phyloP scores from a whole-genome alignment of 2,329 filamentous ascomycete genomes.

The Zarea fungicola region DNA sequence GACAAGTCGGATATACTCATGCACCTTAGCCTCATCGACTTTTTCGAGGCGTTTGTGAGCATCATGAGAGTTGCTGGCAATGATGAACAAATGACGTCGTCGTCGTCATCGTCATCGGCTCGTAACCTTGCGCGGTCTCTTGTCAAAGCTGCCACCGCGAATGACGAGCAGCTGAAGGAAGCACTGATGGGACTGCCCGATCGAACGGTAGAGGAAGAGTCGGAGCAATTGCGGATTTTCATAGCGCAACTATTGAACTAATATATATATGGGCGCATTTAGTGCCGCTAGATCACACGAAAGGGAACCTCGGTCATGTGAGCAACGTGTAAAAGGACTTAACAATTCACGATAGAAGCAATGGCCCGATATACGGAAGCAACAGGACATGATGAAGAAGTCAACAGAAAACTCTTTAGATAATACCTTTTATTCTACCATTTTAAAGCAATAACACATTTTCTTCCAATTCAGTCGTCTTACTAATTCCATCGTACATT shows the following conservation, averaged over 20 bases:
- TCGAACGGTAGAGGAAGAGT: constrained; percentile 46
- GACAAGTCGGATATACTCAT: constrained; percentile 45
- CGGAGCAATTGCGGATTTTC: constrained; percentile 41
- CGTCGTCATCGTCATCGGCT: constrained; percentile 14
- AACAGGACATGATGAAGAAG: too few species aligned
- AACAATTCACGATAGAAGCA: too few species aligned
- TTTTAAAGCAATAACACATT: not conserved
- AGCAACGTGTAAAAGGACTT: too few species aligned
- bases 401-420: too few species aligned
- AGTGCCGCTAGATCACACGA: too few species aligned
- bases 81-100: constrained; percentile 28
- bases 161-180: constrained; percentile 33
- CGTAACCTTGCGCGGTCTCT: constrained; percentile 20
- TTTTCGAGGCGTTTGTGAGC: constrained; percentile 46
- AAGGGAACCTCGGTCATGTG: too few species aligned
- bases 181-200: constrained; percentile 41
- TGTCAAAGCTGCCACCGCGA: constrained; percentile 34
- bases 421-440: too few species aligned
- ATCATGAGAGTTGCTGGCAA: constrained; percentile 40
- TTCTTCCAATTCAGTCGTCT: too few species aligned
- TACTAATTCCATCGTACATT: too few species aligned
- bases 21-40: constrained; percentile 47
- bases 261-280: too few species aligned
- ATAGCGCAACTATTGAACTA: constrained; percentile 21
- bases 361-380: too few species aligned